Percentiles rank a stretch among this genome's conserved stretches.
Evolutionary conservation across 257 asterid genomes (phyloP).

Genomic region (Cynanchum wilfordii): DNA sequence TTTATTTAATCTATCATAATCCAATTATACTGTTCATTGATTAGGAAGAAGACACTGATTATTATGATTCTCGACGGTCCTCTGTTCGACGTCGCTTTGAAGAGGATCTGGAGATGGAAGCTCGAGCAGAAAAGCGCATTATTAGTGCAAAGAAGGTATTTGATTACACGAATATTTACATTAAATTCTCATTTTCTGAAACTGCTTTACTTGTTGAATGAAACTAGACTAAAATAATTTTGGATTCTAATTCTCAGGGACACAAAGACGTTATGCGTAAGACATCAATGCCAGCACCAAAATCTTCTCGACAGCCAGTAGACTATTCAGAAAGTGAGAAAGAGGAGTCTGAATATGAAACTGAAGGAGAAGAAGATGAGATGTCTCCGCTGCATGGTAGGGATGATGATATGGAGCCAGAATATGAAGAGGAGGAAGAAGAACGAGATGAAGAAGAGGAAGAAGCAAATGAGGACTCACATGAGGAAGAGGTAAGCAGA

Average conservation of each 20-base stretch:
- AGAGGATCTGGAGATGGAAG: constrained; percentile 86
- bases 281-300: constrained; percentile 41
- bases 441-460: constrained; percentile 61
- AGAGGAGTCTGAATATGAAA: constrained; percentile 94
- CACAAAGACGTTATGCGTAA: constrained; percentile 57
- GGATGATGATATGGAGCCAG: constrained; percentile 57
- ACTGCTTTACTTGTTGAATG: constrained; percentile 6
- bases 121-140: constrained; percentile 91
- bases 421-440: constrained; percentile 71
- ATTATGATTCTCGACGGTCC: constrained; percentile 68
- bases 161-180: constrained; percentile 4
- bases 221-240: not conserved
- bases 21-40: constrained; percentile 6
- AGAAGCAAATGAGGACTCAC: constrained; percentile 71
- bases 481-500: constrained; percentile 80
- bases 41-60: constrained; percentile 80
- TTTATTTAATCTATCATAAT: not conserved
- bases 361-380: constrained; percentile 86
- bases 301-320: constrained; percentile 64
- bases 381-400: constrained; percentile 47
- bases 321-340: constrained; percentile 82
- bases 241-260: constrained; percentile 40
- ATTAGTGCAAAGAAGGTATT: constrained; percentile 87
- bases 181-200: not conserved
- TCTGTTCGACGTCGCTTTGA: constrained; percentile 73